Base-by-base conservation (phyloP, 352 stramenopile species). In the Saprolegnia diclina region DNA sequence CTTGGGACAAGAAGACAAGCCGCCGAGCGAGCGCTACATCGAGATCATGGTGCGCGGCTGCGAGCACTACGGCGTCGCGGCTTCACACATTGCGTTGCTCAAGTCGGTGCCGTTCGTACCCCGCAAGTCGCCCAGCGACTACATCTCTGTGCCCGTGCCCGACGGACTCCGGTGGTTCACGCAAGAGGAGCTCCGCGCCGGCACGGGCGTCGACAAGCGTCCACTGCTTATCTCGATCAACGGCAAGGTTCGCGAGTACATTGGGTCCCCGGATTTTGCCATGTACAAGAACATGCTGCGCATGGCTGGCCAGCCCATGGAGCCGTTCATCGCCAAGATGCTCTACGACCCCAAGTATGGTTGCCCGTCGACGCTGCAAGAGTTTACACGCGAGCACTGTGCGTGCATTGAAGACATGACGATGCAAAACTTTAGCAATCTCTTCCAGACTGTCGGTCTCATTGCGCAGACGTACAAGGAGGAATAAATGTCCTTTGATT, bases 291-390 rank as follows among this genome's bases (percentile, higher is more conserved):
- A 63, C 24, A 35, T 52, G 29, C 19, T 74, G 19, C 24, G 68
- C 32, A 68, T 52, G 24, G 71, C 65, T 42, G 70, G 70, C 0
- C 64, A 73, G 32, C n/a, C 24, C 50, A 29, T 38, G 7, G 70
- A 74, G 71, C 16, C 68, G n/a, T 22, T 56, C 13, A 42, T 74
- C 0, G 66, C 38, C 21, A 71, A 69, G 56, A 62, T 74, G 38
- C 29, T 73, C 18, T 69, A 74, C 18, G 70, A 74, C 48, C 70
- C 70, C 16, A 73, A 73, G 65, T 74, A 74, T 57, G 70, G 70
- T 7, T 71, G 62, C 14, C 70, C 70, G 4, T 52, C 71, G 2
- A 65, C 24, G 64, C n/a, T 74, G 19, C 22, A 72, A 29, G 65
- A 73, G 4, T 74, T 71, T 18, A 73, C 70, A 4, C 24, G 22